A percentile compares a stretch with the other conserved stretches of the same genome.
Evolutionary conservation across 148 eudicot genomes (phyloP).

Genomic region (Pouteria glomerata): DNA sequence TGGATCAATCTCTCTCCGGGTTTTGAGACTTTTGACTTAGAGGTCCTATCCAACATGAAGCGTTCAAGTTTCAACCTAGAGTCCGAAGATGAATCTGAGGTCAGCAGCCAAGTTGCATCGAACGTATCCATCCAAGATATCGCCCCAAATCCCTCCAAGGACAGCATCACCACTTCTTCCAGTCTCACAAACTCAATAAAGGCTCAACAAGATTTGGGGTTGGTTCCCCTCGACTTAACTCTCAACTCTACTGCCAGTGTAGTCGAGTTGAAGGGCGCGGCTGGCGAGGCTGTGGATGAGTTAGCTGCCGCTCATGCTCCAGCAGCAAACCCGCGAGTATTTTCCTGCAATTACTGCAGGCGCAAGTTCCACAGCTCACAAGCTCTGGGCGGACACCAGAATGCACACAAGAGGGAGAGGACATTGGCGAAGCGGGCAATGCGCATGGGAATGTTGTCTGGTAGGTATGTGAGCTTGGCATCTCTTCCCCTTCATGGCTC

Average conservation of each 20-base stretch:
- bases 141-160: slow-evolving; percentile 17
- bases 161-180: slow-evolving; percentile 16
- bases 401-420: slow-evolving; percentile 56
- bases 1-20: too few relatives aligned
- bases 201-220: slow-evolving; percentile 2
- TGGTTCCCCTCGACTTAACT: slow-evolving; percentile 33
- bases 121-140: slow-evolving; percentile 22
- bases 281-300: neutral
- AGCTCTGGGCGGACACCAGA: slow-evolving; percentile 54
- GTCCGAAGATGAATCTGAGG: slow-evolving; percentile 44
- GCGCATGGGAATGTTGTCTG: slow-evolving; percentile 41
- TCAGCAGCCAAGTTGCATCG: slow-evolving; percentile 36
- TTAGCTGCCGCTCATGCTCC: slow-evolving; percentile 7
- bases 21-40: neutral
- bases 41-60: slow-evolving; percentile 20
- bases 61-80: slow-evolving; percentile 26
- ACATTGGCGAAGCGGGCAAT: slow-evolving; percentile 52
- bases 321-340: slow-evolving; percentile 20
- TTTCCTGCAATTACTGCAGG: slow-evolving; percentile 46
- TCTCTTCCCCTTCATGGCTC: slow-evolving; percentile 48
- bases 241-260: slow-evolving; percentile 20
- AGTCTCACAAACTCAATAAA: slow-evolving; percentile 10
- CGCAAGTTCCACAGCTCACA: slow-evolving; percentile 59
- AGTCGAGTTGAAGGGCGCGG: slow-evolving; percentile 1
- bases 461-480: slow-evolving; percentile 43